Conservation (phyloP, 140 eudicot genomes). For the Oenanthe javanica region DNA sequence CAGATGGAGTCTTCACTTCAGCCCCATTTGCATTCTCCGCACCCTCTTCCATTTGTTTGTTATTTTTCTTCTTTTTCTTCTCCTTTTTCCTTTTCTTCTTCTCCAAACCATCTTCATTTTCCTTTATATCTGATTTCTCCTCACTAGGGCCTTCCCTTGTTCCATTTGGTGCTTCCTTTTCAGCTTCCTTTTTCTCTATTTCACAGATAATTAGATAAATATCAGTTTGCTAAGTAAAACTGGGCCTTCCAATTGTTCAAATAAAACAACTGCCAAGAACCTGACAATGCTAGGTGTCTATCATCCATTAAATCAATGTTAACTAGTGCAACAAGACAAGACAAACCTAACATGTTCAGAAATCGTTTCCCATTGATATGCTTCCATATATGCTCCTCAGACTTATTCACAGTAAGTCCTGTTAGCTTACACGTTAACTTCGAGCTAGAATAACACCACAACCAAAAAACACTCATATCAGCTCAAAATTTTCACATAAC, state of each 20-base stretch:
- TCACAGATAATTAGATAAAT: slow-evolving; percentile 3
- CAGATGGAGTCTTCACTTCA: slow-evolving; percentile 52
- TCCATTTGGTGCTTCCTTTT: slow-evolving; percentile 28
- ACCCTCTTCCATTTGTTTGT: slow-evolving; percentile 24
- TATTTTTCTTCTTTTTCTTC: slow-evolving; percentile 32
- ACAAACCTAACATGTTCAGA: slow-evolving; percentile 84
- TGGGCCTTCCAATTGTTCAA: not conserved
- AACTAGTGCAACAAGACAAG: not conserved
- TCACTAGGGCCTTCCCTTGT: slow-evolving; percentile 26
- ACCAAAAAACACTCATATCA: slow-evolving; percentile 4
- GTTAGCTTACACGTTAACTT: slow-evolving; percentile 82
- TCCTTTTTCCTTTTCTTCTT: slow-evolving; percentile 47
- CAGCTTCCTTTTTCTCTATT: slow-evolving; percentile 75
- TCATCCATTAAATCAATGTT: not conserved
- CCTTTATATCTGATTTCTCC: slow-evolving; percentile 28
- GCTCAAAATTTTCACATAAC: not conserved
- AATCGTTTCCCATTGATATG: slow-evolving; percentile 89
- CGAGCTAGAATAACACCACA: slow-evolving; percentile 37
- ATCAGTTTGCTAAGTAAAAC: not conserved
- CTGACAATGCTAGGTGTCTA: not conserved
- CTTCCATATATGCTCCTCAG: slow-evolving; percentile 98
- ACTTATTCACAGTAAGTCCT: slow-evolving; percentile 61
- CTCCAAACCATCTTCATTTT: slow-evolving; percentile 25
- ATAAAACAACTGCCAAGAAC: not conserved
- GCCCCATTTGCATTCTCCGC: slow-evolving; percentile 29